Evolutionary conservation across 768 basidiomycete genomes (phyloP).

Genomic region (Collybiopsis luxurians): DNA sequence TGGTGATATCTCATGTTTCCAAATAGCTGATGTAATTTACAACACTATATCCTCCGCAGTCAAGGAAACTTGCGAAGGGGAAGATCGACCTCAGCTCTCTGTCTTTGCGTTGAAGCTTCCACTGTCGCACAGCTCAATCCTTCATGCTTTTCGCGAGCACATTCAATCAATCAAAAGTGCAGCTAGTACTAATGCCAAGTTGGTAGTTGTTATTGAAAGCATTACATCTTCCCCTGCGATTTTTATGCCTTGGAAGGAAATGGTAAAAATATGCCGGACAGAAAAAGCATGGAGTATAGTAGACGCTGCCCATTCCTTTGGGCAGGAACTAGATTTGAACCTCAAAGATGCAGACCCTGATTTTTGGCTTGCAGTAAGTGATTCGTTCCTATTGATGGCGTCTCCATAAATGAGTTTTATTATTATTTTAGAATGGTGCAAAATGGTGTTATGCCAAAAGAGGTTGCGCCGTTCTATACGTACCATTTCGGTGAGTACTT

Average conservation of each 20-base stretch:
- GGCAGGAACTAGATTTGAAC: slow-evolving; percentile 68
- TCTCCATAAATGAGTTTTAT: neutral
- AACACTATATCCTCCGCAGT: neutral
- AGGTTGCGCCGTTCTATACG: slow-evolving; percentile 68
- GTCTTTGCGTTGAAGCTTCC: neutral
- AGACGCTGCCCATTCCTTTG: slow-evolving; percentile 82
- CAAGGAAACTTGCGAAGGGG: neutral
- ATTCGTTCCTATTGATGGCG: neutral
- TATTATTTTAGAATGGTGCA: slow-evolving; percentile 61
- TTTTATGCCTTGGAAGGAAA: slow-evolving; percentile 72
- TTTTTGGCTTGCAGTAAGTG: slow-evolving; percentile 73
- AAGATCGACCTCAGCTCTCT: neutral
- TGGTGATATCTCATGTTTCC: neutral
- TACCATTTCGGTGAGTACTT: slow-evolving; percentile 47
- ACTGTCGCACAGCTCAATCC: neutral
- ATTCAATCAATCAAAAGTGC: neutral
- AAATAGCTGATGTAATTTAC: neutral
- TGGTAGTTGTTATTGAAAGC: slow-evolving; percentile 68
- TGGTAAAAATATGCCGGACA: slow-evolving; percentile 62
- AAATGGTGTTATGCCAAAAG: slow-evolving; percentile 83
- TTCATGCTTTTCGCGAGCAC: neutral
- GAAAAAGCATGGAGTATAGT: slow-evolving; percentile 66
- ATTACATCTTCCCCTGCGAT: slow-evolving; percentile 67
- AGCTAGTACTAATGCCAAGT: slow-evolving; percentile 28
- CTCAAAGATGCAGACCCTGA: slow-evolving; percentile 59